phyloP scores from a whole-genome alignment of 192 early-diverging fungal genomes.

The Gorgonomyces haynaldii region DNA sequence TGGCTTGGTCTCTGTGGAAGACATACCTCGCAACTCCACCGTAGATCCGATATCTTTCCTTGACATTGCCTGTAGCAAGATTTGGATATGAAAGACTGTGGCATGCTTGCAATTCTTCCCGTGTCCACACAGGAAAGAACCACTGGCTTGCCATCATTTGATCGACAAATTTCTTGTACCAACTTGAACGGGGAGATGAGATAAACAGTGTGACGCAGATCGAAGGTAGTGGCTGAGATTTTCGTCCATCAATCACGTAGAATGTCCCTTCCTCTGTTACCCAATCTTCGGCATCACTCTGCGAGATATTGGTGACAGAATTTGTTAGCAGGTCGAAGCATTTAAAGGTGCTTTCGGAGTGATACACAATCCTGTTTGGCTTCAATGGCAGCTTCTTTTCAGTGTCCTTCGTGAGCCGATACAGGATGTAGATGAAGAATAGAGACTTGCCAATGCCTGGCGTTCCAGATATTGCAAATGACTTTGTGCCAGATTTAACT shows the following conservation, averaged over 20 bases:
- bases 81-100: slow-evolving; percentile 8
- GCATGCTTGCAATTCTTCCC: slow-evolving; percentile 9
- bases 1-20: slow-evolving; percentile 12
- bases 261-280: slow-evolving; percentile 10
- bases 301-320: too few relatives aligned
- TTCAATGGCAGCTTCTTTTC: slow-evolving; percentile 7
- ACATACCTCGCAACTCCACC: slow-evolving; percentile 18
- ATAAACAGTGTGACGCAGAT: slow-evolving; percentile 10
- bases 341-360: too few relatives aligned
- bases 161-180: slow-evolving; percentile 13
- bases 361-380: slow-evolving; percentile 6
- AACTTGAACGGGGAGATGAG: slow-evolving; percentile 9
- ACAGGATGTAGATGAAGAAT: slow-evolving; percentile 18
- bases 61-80: background rate
- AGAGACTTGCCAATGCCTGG: slow-evolving; percentile 18
- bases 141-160: slow-evolving; percentile 9
- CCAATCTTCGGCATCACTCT: too few relatives aligned
- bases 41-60: slow-evolving; percentile 15
- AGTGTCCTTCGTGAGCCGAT: slow-evolving; percentile 13
- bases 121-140: slow-evolving; percentile 15
- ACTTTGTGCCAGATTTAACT: slow-evolving; percentile 5
- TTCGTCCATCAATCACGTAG: slow-evolving; percentile 18
- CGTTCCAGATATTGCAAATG: slow-evolving; percentile 20
- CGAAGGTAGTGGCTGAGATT: slow-evolving; percentile 7
- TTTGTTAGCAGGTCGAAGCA: too few relatives aligned